Percentiles rank a stretch among this genome's conserved stretches.
phyloP scores from a whole-genome alignment of 441 rosid genomes.

The Pelargonium australe region DNA sequence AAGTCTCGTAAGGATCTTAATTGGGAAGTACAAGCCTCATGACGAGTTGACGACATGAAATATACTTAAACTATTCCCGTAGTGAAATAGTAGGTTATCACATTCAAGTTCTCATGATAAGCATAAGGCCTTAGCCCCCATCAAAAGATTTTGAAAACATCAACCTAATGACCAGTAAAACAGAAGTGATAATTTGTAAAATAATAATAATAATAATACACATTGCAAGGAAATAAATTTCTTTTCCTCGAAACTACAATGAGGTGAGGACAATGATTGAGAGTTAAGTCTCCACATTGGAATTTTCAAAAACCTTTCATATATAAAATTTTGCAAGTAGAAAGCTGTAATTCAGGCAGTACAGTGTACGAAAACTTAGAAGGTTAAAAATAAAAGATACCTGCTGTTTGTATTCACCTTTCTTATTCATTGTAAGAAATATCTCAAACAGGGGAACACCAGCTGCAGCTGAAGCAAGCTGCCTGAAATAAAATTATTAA shows the following conservation, averaged over 20 bases:
- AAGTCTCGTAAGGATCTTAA: not conserved
- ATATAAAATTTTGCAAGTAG: not conserved
- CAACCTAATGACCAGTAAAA: not conserved
- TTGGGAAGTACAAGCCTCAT: not conserved
- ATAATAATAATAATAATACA: not conserved
- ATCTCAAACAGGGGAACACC: constrained; percentile 88
- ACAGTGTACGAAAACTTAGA: constrained; percentile 6
- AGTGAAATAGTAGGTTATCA: not conserved
- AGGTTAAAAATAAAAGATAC: constrained; percentile 33
- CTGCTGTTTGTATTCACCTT: constrained; percentile 77
- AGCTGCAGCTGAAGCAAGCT: constrained; percentile 64
- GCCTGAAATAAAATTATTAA: constrained; percentile 42
- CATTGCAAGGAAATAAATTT: not conserved
- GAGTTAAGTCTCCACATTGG: not conserved
- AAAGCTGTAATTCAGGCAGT: not conserved
- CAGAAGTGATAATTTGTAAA: not conserved
- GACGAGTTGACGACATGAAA: not conserved
- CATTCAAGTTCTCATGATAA: not conserved
- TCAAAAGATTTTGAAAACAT: not conserved
- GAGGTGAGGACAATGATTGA: not conserved
- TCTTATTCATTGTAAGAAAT: constrained; percentile 58
- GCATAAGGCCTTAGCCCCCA: not conserved
- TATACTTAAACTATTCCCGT: not conserved
- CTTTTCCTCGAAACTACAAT: not conserved
- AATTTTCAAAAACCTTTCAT: not conserved